Conservation (phyloP, 192 early-diverging fungal species). For the Powellomyces hirtus region DNA sequence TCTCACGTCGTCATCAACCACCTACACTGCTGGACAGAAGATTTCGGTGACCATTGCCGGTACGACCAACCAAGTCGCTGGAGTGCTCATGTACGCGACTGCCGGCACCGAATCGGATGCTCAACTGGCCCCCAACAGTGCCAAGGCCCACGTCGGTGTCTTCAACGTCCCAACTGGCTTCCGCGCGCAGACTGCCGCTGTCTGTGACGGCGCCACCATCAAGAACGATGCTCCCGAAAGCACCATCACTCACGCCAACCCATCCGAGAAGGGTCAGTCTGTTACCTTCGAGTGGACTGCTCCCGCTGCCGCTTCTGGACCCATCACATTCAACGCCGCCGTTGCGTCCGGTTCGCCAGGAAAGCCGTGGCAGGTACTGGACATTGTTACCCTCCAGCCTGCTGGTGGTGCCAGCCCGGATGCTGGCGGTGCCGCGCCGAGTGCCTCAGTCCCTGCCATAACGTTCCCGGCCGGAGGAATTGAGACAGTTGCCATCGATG, state of each 20-base stretch:
- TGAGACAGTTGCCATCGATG: neutral
- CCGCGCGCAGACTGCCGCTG: constrained; percentile 36
- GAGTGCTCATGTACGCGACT: constrained; percentile 35
- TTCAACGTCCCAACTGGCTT: constrained; percentile 30
- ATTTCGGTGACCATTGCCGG: constrained; percentile 9
- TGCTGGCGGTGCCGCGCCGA: neutral
- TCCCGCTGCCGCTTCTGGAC: constrained; percentile 11
- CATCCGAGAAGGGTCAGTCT: constrained; percentile 8
- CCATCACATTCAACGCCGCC: constrained; percentile 20
- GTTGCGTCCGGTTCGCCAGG: constrained; percentile 16
- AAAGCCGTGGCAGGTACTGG: constrained; percentile 18
- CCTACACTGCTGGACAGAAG: constrained; percentile 12
- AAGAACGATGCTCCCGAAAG: constrained; percentile 25
- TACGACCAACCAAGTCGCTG: neutral
- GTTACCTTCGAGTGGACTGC: constrained; percentile 22
- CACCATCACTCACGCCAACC: constrained; percentile 37
- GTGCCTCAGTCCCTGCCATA: neutral
- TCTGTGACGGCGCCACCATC: constrained; percentile 27
- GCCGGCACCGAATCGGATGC: constrained; percentile 24
- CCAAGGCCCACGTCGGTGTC: constrained; percentile 18
- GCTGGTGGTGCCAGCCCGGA: no score
- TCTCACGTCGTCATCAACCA: neutral
- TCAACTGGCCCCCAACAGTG: constrained; percentile 19
- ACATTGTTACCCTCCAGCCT: constrained; percentile 11
- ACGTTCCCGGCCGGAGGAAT: neutral